Evolutionary conservation across 805 yeast genomes (phyloP).

Genomic region (Hanseniaspora clermontiae): DNA sequence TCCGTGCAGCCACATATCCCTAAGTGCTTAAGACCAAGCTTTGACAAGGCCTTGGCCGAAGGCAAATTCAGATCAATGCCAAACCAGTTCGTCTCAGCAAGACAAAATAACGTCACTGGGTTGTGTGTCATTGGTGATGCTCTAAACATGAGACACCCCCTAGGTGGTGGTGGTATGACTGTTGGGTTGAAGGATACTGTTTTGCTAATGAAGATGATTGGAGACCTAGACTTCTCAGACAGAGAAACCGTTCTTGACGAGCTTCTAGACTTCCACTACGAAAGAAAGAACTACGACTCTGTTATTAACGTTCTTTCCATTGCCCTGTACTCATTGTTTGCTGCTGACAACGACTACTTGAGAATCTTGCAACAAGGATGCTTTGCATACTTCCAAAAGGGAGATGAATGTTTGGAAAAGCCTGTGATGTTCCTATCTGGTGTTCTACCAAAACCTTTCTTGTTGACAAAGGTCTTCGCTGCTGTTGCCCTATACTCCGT

Average conservation of each 20-base stretch:
- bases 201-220: conserved; percentile 40
- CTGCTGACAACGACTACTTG: conserved; percentile 63
- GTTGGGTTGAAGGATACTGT: conserved; percentile 84
- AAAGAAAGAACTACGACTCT: conserved; percentile 65
- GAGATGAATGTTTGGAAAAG: conserved; percentile 64
- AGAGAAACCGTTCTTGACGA: conserved; percentile 43
- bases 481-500: conserved; percentile 80
- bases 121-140: conserved; percentile 82
- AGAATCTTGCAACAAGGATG: conserved; percentile 74
- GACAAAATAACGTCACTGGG: conserved; percentile 58
- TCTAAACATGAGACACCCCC: conserved; percentile 92
- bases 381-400: conserved; percentile 69
- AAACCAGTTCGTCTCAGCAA: conserved; percentile 77
- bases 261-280: conserved; percentile 55
- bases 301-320: conserved; percentile 84
- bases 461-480: conserved; percentile 74
- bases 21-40: conserved; percentile 47
- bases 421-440: conserved; percentile 83
- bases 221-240: conserved; percentile 38
- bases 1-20: conserved; percentile 65
- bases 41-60: conserved; percentile 46
- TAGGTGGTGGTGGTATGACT: conserved; percentile 99
- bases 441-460: conserved; percentile 57
- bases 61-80: conserved; percentile 76
- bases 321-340: conserved; percentile 80